Base-by-base conservation (phyloP, 441 rosid species). In the Erodium texanum region DNA sequence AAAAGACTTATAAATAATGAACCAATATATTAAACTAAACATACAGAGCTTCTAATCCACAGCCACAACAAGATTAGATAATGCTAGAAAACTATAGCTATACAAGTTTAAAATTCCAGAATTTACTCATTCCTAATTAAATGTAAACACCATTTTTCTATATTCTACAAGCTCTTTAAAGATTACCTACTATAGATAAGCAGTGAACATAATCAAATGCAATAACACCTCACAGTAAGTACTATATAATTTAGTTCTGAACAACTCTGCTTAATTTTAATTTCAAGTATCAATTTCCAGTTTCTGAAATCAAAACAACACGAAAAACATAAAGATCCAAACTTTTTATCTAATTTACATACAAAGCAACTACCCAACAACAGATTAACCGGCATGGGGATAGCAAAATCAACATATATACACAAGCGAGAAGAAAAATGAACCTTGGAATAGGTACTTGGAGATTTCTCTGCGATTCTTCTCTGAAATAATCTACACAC, bases 401-500 rank as follows among this genome's bases (percentile, higher is more conserved):
- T 1, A 11, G 1, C 16, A 45, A 11, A 45, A 45, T 11, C 12
- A 2, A 45, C 5, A 45, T 12, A 45, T 0, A 14, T 1, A 45
- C n/a, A 45, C 2, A 45, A 10, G 16, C n/a, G 7, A 0, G 1
- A 4, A 45, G 12, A 1, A 11, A 45, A 14, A 45, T 6, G 16
- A 45, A 87, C 87, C 92, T 87, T 85, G 85, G 69, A 87, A 87
- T 48, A 87, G 83, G 78, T 83, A 85, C 43, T 87, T 87, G 79
- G 82, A 82, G 81, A 87, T 87, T 73, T 85, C 89, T 41, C 80
- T 82, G 22, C 87, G 86, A 79, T 83, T 87, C 73, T 85, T 83
- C 85, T 85, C 92, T 3, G 88, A 54, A 45, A 87, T 85, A 48
- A 87, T 87, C 92, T 86, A 81, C 50, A 6, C 27, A 54, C 3